phyloP scores from a whole-genome alignment of 306 rosid species.

The Abrus precatorius region DNA sequence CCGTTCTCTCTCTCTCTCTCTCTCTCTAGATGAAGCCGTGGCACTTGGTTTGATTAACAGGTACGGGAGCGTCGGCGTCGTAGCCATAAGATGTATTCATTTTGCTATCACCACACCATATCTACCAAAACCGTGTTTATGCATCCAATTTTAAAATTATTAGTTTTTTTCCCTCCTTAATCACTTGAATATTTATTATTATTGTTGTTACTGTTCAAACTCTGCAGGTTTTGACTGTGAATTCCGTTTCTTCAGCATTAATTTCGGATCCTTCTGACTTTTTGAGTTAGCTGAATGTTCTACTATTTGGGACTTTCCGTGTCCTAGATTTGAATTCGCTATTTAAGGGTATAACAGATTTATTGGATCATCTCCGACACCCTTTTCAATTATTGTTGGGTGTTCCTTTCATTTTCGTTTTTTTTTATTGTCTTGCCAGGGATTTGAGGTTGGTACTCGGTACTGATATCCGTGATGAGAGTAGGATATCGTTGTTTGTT shows the following conservation, averaged over 20 bases:
- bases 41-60: slow-evolving; percentile 25
- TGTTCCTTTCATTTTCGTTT: neutral
- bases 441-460: slow-evolving; percentile 43
- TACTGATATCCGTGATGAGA: neutral
- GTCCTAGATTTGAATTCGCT: slow-evolving; percentile 25
- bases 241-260: slow-evolving; percentile 42
- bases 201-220: neutral
- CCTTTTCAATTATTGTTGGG: neutral
- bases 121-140: neutral
- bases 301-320: neutral
- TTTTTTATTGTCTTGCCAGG: neutral
- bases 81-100: neutral
- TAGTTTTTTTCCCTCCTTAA: slow-evolving; percentile 6
- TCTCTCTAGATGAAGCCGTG: slow-evolving; percentile 1
- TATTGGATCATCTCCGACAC: slow-evolving; percentile 7
- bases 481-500: slow-evolving; percentile 1
- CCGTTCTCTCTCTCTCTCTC: slow-evolving; percentile 8
- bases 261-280: slow-evolving; percentile 58
- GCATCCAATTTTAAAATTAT: slow-evolving; percentile 3
- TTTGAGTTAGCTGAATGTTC: slow-evolving; percentile 11
- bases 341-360: neutral
- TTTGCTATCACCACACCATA: neutral
- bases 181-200: neutral
- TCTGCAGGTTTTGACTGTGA: slow-evolving; percentile 34
- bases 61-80: neutral